Percentiles rank a stretch among this genome's conserved stretches.
These are phyloP conservation scores for Nasturtium officinale DNA, from an alignment of 345 rosid genomes.

Conservation along the genomic window DNA sequence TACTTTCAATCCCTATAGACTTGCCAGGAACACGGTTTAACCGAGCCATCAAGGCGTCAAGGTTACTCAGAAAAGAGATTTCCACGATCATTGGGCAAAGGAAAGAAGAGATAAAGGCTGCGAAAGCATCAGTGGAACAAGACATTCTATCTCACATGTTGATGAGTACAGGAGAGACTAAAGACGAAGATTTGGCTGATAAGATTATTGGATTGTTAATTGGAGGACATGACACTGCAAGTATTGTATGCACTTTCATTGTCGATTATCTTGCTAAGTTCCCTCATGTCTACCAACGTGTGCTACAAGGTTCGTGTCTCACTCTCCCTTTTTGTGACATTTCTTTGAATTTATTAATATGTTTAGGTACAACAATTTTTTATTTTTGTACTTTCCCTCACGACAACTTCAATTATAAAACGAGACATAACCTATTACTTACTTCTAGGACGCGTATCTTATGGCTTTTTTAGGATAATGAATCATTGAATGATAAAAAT, in stretches of 20 bases:
- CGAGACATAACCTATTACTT: not conserved
- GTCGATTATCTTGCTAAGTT: conserved; percentile 43
- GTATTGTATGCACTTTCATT: conserved; percentile 42
- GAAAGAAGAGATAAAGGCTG: conserved; percentile 25
- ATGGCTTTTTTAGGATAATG: too few species aligned
- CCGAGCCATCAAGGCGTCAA: conserved; percentile 38
- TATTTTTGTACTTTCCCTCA: not conserved
- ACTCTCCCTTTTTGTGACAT: not conserved
- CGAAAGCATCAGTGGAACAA: conserved; percentile 16
- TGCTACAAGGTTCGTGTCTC: conserved; percentile 38
- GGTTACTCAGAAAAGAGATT: conserved; percentile 32
- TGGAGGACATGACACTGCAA: conserved; percentile 47
- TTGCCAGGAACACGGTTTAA: conserved; percentile 44
- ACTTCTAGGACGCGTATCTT: too few species aligned
- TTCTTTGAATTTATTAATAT: not conserved
- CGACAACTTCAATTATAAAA: conserved; percentile 2
- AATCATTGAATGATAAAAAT: too few species aligned
- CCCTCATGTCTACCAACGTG: conserved; percentile 42
- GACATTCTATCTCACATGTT: conserved; percentile 43
- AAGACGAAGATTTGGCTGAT: conserved; percentile 39
- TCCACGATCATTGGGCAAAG: conserved; percentile 21
- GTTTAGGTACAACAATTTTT: conserved; percentile 10
- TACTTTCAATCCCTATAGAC: conserved; percentile 39
- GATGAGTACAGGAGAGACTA: conserved; percentile 21
- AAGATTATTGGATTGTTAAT: conserved; percentile 43